Evolutionary conservation across 1,284 basidiomycete species (phyloP).

Genomic region (Heterobasidion parviporum): DNA sequence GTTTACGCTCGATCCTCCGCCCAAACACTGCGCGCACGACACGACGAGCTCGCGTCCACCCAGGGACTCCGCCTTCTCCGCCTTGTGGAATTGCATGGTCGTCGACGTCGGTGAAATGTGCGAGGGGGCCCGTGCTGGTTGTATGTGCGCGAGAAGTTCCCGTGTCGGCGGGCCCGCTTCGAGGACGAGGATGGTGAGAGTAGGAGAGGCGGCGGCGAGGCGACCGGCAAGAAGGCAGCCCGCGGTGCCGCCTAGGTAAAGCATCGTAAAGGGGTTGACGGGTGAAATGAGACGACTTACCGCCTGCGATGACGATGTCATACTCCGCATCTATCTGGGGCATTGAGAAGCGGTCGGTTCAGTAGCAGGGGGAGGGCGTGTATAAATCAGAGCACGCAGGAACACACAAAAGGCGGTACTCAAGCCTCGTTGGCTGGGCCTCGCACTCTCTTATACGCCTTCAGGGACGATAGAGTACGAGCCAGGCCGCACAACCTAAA

Average conservation of each 20-base stretch:
- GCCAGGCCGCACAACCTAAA: too few relatives aligned
- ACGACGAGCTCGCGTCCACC: slow-evolving; percentile 29
- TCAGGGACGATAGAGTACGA: too few relatives aligned
- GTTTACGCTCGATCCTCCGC: slow-evolving; percentile 47
- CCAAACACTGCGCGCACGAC: slow-evolving; percentile 33
- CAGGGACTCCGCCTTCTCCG: slow-evolving; percentile 30
- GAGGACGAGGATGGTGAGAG: slow-evolving; percentile 27
- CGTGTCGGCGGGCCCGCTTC: slow-evolving; percentile 33
- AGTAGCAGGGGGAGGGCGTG: too few relatives aligned
- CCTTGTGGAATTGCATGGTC: slow-evolving; percentile 28
- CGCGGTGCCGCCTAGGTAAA: slow-evolving; percentile 22
- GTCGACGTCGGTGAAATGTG: slow-evolving; percentile 25
- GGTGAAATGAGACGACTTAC: not conserved
- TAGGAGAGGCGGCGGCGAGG: slow-evolving; percentile 29
- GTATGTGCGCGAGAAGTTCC: slow-evolving; percentile 30
- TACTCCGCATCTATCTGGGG: not conserved
- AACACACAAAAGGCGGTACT: too few relatives aligned
- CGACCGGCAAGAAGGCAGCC: slow-evolving; percentile 34
- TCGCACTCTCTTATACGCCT: too few relatives aligned
- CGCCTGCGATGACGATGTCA: slow-evolving; percentile 1
- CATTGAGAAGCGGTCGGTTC: too few relatives aligned
- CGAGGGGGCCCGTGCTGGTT: slow-evolving; percentile 33
- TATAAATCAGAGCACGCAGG: too few relatives aligned
- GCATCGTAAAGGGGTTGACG: too few relatives aligned
- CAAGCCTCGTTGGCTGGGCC: too few relatives aligned